Conservation (phyloP, 179 eudicot genomes). For the Nepenthes alata region DNA sequence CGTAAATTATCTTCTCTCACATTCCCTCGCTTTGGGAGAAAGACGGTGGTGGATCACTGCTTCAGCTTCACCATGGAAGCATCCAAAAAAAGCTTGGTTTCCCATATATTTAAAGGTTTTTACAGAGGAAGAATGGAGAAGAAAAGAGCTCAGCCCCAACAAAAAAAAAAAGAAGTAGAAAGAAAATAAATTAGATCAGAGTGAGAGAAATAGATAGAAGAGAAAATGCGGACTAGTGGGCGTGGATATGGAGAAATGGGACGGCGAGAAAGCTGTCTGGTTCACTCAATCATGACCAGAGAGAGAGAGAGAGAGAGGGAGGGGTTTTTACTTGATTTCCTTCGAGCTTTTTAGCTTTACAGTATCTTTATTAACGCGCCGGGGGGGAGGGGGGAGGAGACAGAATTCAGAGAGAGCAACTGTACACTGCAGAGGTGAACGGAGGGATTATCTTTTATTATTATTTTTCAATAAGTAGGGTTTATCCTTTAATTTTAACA, state of each 20-base stretch:
- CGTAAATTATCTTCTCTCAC: background rate
- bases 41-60: conserved; percentile 10
- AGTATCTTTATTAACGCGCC: conserved; percentile 24
- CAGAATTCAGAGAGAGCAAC: background rate
- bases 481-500: no score
- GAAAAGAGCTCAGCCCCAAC: background rate
- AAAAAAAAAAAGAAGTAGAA: background rate
- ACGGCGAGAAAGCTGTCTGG: conserved; percentile 1
- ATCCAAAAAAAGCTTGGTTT: background rate
- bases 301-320: background rate
- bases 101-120: background rate
- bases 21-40: conserved; percentile 14
- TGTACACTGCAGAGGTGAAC: background rate
- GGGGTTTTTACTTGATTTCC: conserved; percentile 16
- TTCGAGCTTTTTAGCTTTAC: conserved; percentile 5
- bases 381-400: background rate
- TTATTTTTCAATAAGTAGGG: no score
- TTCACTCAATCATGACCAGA: conserved; percentile 12
- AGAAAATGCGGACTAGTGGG: background rate
- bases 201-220: background rate
- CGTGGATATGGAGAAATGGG: background rate
- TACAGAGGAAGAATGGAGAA: background rate
- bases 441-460: background rate
- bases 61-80: conserved; percentile 7
- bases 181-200: background rate